Evolutionary conservation across 2,329 filamentous ascomycete genomes (phyloP).

Genomic region (Ophiocordyceps robertsii): DNA sequence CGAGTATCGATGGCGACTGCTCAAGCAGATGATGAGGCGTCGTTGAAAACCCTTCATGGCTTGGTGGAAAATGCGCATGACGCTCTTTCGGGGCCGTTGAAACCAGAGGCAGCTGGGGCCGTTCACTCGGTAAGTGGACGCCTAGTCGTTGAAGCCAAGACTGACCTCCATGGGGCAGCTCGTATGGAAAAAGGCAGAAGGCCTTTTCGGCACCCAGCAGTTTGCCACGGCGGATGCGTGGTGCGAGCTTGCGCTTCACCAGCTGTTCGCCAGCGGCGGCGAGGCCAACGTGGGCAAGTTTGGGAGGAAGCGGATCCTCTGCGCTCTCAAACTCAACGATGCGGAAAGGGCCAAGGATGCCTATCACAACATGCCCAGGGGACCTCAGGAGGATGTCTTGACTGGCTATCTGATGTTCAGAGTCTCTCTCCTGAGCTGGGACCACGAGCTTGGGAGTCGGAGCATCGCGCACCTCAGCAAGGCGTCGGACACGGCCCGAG

Average conservation of each 20-base stretch:
- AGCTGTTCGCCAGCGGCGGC: constrained; percentile 51
- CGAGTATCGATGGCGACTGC: constrained; percentile 52
- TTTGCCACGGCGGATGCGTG: constrained; percentile 48
- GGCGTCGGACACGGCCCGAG: constrained; percentile 31
- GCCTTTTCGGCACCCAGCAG: constrained; percentile 35
- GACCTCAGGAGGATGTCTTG: constrained; percentile 44
- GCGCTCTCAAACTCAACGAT: constrained; percentile 38
- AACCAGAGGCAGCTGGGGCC: constrained; percentile 48
- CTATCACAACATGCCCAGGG: constrained; percentile 45
- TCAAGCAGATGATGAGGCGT: constrained; percentile 18
- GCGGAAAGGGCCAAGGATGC: constrained; percentile 13
- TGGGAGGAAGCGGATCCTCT: constrained; percentile 58
- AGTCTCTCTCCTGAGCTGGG: constrained; percentile 44
- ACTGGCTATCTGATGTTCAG: constrained; percentile 69
- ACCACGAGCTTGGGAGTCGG: constrained; percentile 44
- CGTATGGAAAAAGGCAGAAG: constrained; percentile 69
- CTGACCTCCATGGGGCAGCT: constrained; percentile 34
- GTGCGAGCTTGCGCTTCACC: constrained; percentile 57
- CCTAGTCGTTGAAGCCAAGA: background rate
- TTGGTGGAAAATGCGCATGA: constrained; percentile 23
- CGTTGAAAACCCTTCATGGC: constrained; percentile 11
- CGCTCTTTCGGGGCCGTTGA: constrained; percentile 32
- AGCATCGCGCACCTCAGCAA: constrained; percentile 49
- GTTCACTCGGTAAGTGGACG: constrained; percentile 46
- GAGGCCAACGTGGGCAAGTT: constrained; percentile 55